Conservation (phyloP, 345 rosid genomes). For the Arabidopsis thaliana region DNA sequence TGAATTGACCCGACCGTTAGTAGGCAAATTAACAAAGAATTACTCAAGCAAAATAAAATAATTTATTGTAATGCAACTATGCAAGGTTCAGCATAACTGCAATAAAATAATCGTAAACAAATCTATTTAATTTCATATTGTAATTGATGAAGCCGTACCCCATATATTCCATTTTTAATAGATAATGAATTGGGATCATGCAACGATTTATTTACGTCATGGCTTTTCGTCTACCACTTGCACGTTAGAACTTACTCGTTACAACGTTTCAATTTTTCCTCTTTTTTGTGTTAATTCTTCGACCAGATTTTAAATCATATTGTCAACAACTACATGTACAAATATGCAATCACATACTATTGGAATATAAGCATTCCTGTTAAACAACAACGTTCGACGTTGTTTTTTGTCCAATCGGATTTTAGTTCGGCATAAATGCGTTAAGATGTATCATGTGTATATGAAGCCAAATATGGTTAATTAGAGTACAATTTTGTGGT, state of each 20-base stretch:
- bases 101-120: constrained; percentile 1
- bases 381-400: not conserved
- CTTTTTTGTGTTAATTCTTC: constrained; percentile 13
- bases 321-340: not conserved
- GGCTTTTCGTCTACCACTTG: constrained; percentile 25
- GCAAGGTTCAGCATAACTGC: not conserved
- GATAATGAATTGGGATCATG: constrained; percentile 26
- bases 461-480: not conserved
- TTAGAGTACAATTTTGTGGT: not conserved
- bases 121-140: not conserved
- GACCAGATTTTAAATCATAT: not conserved
- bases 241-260: constrained; percentile 17
- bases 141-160: constrained; percentile 10
- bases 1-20: constrained; percentile 43
- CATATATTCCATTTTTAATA: constrained; percentile 22
- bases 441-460: not conserved
- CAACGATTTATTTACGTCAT: constrained; percentile 29
- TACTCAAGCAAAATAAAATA: not conserved
- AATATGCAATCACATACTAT: not conserved
- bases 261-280: constrained; percentile 1
- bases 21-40: constrained; percentile 35
- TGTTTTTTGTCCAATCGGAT: constrained; percentile 1
- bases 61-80: constrained; percentile 28
- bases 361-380: not conserved
- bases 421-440: not conserved